These are phyloP conservation scores for Syzygium syzygioides DNA, from an alignment of 441 rosid genomes.

Conservation along the genomic window DNA sequence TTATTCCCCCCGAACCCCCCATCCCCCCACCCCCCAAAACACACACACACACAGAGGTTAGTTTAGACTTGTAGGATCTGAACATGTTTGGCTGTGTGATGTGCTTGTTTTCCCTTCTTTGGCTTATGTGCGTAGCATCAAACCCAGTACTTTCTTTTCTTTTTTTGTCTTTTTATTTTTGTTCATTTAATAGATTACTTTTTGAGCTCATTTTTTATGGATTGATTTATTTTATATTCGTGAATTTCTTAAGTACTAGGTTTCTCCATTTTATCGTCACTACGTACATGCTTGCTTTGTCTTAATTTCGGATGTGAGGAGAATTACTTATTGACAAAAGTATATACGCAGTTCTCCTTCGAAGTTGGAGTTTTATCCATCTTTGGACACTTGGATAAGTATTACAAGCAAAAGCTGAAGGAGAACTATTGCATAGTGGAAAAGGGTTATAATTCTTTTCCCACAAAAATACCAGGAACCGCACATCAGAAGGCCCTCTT, in stretches of 20 bases:
- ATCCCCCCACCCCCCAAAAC: too few relatives aligned
- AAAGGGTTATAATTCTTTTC: slow-evolving; percentile 86
- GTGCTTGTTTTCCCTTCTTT: not conserved
- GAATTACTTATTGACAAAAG: not conserved
- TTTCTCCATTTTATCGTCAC: not conserved
- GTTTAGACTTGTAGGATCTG: not conserved
- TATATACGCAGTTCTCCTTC: slow-evolving; percentile 50
- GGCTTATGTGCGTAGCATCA: not conserved
- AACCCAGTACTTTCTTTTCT: not conserved
- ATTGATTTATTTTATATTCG: not conserved
- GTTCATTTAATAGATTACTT: not conserved
- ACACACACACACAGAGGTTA: not conserved
- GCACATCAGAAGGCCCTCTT: slow-evolving; percentile 61
- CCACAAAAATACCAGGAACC: slow-evolving; percentile 69
- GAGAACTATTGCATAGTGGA: slow-evolving; percentile 61
- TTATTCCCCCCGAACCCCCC: too few relatives aligned
- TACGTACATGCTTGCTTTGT: slow-evolving; percentile 1
- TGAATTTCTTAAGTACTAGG: not conserved
- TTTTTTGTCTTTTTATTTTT: not conserved
- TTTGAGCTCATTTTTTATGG: not conserved
- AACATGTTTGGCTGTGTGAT: not conserved
- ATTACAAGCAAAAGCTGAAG: slow-evolving; percentile 42
- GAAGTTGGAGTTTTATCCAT: slow-evolving; percentile 73
- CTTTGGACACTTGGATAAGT: slow-evolving; percentile 55
- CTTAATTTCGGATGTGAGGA: not conserved